These are phyloP conservation scores for Spergularia bocconei DNA, from an alignment of 148 eudicot genomes.

Conservation along the genomic window DNA sequence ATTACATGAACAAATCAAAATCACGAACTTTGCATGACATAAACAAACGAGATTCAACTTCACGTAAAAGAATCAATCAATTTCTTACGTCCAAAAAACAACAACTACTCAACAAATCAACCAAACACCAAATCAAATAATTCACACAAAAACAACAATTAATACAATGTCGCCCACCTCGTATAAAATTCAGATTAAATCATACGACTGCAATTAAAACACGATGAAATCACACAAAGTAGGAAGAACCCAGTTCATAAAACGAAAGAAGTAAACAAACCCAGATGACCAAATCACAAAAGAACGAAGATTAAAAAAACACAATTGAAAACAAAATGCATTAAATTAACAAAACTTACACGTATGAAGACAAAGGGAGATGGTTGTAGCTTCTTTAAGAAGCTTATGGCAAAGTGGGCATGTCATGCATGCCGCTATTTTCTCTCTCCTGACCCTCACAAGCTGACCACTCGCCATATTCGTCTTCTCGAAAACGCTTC, in stretches of 20 bases:
- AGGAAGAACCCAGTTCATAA: slow-evolving; percentile 25
- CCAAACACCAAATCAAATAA: slow-evolving; percentile 17
- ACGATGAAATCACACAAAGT: not conserved
- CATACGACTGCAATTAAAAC: not conserved
- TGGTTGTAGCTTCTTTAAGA: slow-evolving; percentile 51
- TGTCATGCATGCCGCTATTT: slow-evolving; percentile 81
- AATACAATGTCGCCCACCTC: slow-evolving; percentile 22
- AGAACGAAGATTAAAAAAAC: not conserved
- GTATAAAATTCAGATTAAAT: not conserved
- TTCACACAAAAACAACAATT: not conserved
- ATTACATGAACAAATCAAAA: slow-evolving; percentile 27
- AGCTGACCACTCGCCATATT: slow-evolving; percentile 38
- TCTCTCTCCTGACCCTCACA: slow-evolving; percentile 59
- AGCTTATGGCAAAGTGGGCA: slow-evolving; percentile 85
- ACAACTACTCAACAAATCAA: not conserved
- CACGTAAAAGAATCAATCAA: slow-evolving; percentile 31
- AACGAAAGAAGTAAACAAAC: slow-evolving; percentile 19
- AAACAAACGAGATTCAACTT: slow-evolving; percentile 18
- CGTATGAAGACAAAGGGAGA: slow-evolving; percentile 90
- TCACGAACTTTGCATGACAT: slow-evolving; percentile 32
- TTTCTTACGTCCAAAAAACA: slow-evolving; percentile 23
- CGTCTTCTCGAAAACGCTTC: slow-evolving; percentile 1
- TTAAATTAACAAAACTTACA: slow-evolving; percentile 38
- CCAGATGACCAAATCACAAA: slow-evolving; percentile 11
- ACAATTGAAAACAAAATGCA: not conserved